A percentile compares a stretch with the other conserved stretches of the same genome.
These are phyloP conservation scores for Colletotrichum godetiae DNA, from an alignment of 2,329 filamentous ascomycete species.

Conservation along the genomic window DNA sequence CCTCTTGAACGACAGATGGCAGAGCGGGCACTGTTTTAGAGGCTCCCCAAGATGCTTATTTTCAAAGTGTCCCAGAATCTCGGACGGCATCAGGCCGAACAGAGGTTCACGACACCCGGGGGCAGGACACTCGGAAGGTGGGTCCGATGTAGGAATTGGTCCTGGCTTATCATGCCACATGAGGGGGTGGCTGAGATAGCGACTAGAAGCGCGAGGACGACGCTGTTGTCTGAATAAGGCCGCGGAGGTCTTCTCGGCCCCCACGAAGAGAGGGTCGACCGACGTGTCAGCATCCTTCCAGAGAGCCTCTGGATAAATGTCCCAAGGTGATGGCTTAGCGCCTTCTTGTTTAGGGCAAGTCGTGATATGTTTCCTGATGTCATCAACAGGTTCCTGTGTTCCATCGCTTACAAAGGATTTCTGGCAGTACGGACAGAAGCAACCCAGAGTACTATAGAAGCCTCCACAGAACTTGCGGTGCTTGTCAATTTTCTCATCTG, in stretches of 20 bases:
- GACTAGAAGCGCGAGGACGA: slow-evolving; percentile 12
- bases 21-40: slow-evolving; percentile 28
- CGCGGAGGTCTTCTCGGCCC: background rate
- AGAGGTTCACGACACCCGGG: slow-evolving; percentile 27
- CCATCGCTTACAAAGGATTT: background rate
- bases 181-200: slow-evolving; percentile 17
- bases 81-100: slow-evolving; percentile 29
- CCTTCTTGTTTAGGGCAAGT: slow-evolving; percentile 2
- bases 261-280: slow-evolving; percentile 29
- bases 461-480: slow-evolving; percentile 37
- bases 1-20: slow-evolving; percentile 27
- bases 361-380: slow-evolving; percentile 20
- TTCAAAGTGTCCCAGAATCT: slow-evolving; percentile 34
- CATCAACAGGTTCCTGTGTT: background rate
- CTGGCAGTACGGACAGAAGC: slow-evolving; percentile 40
- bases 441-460: slow-evolving; percentile 30
- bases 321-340: slow-evolving; percentile 23
- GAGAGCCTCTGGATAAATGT: slow-evolving; percentile 29
- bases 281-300: slow-evolving; percentile 18
- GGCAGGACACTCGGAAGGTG: slow-evolving; percentile 26
- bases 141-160: slow-evolving; percentile 14
- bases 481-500: slow-evolving; percentile 17
- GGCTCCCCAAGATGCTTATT: slow-evolving; percentile 24
- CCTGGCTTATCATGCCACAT: slow-evolving; percentile 33
- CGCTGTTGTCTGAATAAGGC: background rate